Conservation (phyloP, 305 asterid genomes). For the Coffea humblotiana region DNA sequence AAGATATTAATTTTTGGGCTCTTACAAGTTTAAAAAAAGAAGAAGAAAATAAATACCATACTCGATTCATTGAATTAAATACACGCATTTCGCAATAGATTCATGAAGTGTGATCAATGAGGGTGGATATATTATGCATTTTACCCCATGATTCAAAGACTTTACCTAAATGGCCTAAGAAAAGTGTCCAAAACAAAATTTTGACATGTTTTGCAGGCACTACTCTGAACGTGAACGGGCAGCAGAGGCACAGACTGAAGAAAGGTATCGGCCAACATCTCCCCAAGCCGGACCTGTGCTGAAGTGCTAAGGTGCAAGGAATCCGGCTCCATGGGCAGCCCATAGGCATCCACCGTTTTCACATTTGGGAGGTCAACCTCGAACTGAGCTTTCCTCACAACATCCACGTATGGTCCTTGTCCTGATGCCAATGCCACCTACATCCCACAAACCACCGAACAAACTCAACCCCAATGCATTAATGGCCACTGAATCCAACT, state of each 20-base stretch:
- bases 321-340: constrained; percentile 33
- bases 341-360: constrained; percentile 39
- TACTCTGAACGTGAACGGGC: constrained; percentile 7
- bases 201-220: constrained; percentile 1
- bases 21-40: background rate
- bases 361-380: constrained; percentile 23
- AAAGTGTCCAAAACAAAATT: constrained; percentile 2
- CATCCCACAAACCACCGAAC: background rate
- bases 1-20: background rate
- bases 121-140: background rate
- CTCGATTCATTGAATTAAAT: no score
- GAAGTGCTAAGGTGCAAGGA: constrained; percentile 40
- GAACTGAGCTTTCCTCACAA: constrained; percentile 34
- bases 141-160: background rate
- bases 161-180: constrained; percentile 8
- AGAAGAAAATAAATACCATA: background rate
- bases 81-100: background rate
- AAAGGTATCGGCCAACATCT: constrained; percentile 36
- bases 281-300: constrained; percentile 34
- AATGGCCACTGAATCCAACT: background rate
- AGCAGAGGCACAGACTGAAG: constrained; percentile 19
- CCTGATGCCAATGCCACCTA: constrained; percentile 36
- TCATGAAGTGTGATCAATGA: background rate
- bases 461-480: background rate
- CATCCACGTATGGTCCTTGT: constrained; percentile 24